Base-by-base conservation (phyloP, 495 filamentous ascomycete species). In the Patellaria atrata region DNA sequence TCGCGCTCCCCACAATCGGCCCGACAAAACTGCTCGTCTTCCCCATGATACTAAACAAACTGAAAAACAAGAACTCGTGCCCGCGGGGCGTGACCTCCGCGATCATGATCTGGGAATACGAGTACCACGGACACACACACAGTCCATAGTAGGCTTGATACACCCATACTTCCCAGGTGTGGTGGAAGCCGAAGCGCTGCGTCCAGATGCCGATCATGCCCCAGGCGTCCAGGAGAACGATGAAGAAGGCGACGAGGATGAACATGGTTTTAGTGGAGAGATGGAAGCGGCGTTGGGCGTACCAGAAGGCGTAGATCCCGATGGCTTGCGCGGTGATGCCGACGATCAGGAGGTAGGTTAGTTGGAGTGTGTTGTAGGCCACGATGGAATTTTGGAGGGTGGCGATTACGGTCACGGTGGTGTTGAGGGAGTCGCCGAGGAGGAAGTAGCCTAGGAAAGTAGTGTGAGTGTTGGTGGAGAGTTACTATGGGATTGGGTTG, bases 181-280 rank as follows among this genome's bases (percentile, higher is more conserved):
- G 55, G 43, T 76, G 70, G 47, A 74, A 77, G 6, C 73, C 73
- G 45, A 77, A 75, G 4, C 38, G 52, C 25, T 67, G 37, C 2
- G 70, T 75, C 71, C 71, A 75, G 43, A 73, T 74, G 6, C 73
- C 73, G 30, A 76, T 68, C 69, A 75, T 75, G 30, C 73, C 73
- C 73, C 73, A 77, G 29, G 60, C 63, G 42, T 75, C 70, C 3
- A 75, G 63, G 4, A 76, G 40, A 18, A 75, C 60, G 38, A 76
- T 75, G 10, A 53, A 54, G 15, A 71, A 43, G 22, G 67, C 65
- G 26, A 75, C 62, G 9, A 57, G 46, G 45, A 73, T 74, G 55
- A 77, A 74, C 71, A 77, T 75, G 13, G 64, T 67, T 47, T 74
- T 75, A 1, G 71, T 70, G 38, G 57, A 56, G 0, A 75, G 54